Evolutionary conservation across 805 yeast genomes (phyloP), one percentile per base, ranked within the genome.

Genomic region (Saccharomycopsis sp.): DNA sequence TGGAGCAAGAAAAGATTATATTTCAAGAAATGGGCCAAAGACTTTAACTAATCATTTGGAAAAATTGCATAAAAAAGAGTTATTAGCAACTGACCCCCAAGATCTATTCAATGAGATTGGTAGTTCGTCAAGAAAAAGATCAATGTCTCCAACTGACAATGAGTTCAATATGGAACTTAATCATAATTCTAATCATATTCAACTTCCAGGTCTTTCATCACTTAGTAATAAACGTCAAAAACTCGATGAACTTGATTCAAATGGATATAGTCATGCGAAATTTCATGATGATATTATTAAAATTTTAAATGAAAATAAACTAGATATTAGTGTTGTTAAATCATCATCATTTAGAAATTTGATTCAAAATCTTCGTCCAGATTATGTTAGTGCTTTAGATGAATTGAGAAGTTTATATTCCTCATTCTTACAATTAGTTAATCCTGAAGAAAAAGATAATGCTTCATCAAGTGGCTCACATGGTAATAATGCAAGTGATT

Each of bases 221-320:
- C 10, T 8, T 10, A 23, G 10, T 28, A 28, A 28, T 28, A 18
- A 35, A 35, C 17, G 38, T 8, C 38, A 35, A 35, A 14, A 18
- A 27, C 9, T 15, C 14, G 21, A 18, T 20, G 21, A n/a, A 6
- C 5, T 4, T 5, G 27, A 33, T 21, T 9, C 9, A 21, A 34
- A 30, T 10, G 31, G 18, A 14, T 72, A 71, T 51, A 51, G 73
- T 2, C 51, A 63, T 13, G 51, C 59, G 49, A 67, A 64, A 46
- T 70, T 72, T 51, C 76, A 71, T 44, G 66, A 64, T 46, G 73
- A 72, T 46, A 53, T 72, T 23, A 58, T 72, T 59, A 63, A 60
- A 46, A 72, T 72, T 42, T 52, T 72, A 27, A 61, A 66, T 15
- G 76, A 72, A 15, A 69, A 72, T 52, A 70, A 70, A 49, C 54